phyloP scores from a whole-genome alignment of 352 stramenopile genomes.

The Globisporangium sylvaticum region DNA sequence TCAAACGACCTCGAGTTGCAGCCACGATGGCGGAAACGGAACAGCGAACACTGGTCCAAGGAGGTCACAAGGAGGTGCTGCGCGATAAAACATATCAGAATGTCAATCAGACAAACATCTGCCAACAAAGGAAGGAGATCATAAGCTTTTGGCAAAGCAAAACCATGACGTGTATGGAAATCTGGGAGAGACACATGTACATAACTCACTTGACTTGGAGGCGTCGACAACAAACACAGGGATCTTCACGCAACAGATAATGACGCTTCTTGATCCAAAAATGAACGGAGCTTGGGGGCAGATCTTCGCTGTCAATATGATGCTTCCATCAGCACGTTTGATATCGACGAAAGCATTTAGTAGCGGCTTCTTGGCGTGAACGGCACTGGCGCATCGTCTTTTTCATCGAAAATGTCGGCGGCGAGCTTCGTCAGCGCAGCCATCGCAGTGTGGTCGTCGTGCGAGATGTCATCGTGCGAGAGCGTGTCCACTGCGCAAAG shows the following conservation, averaged over 20 bases:
- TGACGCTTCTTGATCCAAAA: neutral
- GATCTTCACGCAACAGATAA: neutral
- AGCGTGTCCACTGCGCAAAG: slow-evolving; percentile 38
- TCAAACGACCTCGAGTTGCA: no score
- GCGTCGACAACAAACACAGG: neutral
- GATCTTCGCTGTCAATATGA: neutral
- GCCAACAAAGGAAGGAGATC: no score
- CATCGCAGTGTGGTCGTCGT: slow-evolving; percentile 42
- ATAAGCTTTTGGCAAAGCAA: no score
- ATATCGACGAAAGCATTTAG: neutral
- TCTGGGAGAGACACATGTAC: neutral
- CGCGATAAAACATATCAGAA: no score
- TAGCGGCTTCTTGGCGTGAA: slow-evolving; percentile 22
- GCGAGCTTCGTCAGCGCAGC: slow-evolving; percentile 50
- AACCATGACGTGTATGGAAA: no score
- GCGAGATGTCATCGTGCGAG: slow-evolving; percentile 27
- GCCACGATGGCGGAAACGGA: no score
- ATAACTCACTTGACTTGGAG: neutral
- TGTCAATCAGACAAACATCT: no score
- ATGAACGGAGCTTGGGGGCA: neutral
- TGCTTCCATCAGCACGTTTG: neutral
- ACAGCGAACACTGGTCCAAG: no score
- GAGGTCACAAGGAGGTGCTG: no score
- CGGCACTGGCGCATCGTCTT: neutral
- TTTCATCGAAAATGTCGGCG: slow-evolving; percentile 37